Base-by-base conservation (phyloP, 2,329 filamentous ascomycete genomes). In the Paramyrothecium roridum region DNA sequence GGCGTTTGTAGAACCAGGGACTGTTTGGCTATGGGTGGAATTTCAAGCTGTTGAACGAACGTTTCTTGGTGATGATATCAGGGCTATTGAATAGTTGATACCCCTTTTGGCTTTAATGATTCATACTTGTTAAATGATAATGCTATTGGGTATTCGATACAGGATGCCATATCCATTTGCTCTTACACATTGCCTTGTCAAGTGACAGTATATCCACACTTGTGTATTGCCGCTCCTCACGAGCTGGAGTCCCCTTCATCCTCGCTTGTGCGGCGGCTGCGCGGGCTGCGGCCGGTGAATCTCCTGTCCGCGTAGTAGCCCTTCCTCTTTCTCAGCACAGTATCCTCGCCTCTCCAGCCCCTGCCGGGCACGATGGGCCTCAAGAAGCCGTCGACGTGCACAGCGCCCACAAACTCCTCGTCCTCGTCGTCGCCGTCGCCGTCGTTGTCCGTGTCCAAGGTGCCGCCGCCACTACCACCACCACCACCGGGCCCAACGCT, bases 341-440 rank as follows among this genome's bases (percentile, higher is more conserved):
- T 54, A 34, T 76, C 74, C 34, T 67, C 70, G 2, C 67, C 74
- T 45, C 77, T 69, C 81, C 80, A 84, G 0, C 80, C 81, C 47
- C 65, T 70, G 8, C 76, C 71, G 1, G 74, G 68, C 55, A 74
- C 72, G 52, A 90, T 77, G 3, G 81, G 79, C 64, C 76, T 75
- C 62, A 91, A 61, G 63, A 88, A 91, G 0, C 87, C 84, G 67
- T 91, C 87, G 1, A 84, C 79, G 62, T 90, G 87, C 20, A 90
- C 83, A 0, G 78, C 86, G 0, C 86, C 87, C 10, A 77, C 61
- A 63, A 84, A 43, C 13, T 43, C 37, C 10, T 51, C 49, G 30
- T 34, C 80, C 63, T 85, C 82, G 55, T 79, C 81, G 62, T 76
- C 80, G 56, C 78, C 74, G 20, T 73, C 72, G 33, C 66, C 60